Evolutionary conservation across 1,284 basidiomycete genomes (phyloP).

Genomic region (Naganishia sp.): DNA sequence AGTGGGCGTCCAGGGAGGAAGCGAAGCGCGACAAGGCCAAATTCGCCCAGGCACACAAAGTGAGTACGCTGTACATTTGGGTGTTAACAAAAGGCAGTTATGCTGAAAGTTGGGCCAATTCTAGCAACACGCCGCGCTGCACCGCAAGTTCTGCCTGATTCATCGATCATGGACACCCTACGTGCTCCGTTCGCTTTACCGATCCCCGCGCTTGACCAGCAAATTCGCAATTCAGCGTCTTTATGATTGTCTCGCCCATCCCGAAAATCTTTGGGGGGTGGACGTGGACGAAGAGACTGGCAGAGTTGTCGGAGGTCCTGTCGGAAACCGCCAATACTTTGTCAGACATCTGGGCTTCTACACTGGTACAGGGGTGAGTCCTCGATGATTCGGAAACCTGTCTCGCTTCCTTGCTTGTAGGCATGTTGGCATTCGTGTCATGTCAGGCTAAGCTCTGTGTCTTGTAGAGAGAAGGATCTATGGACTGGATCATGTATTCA

Average conservation of each 20-base stretch:
- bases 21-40: conserved; percentile 20
- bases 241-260: conserved; percentile 22
- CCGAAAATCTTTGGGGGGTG: conserved; percentile 29
- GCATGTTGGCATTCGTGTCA: background rate
- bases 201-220: conserved; percentile 25
- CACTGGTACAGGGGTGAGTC: conserved; percentile 31
- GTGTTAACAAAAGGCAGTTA: background rate
- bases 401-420: no score
- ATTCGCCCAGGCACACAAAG: conserved; percentile 28
- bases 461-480: conserved; percentile 26
- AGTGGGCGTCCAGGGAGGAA: conserved; percentile 22
- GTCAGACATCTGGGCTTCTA: conserved; percentile 19
- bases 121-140: conserved; percentile 22
- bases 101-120: background rate
- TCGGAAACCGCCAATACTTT: conserved; percentile 20
- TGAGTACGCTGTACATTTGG: background rate
- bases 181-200: conserved; percentile 30
- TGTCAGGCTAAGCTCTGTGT: background rate
- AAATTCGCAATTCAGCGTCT: conserved; percentile 29
- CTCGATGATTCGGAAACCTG: no score
- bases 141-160: conserved; percentile 31
- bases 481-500: conserved; percentile 32
- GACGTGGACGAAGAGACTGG: conserved; percentile 12
- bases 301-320: conserved; percentile 19
- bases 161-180: conserved; percentile 34